A percentile compares a stretch with the other conserved stretches of the same genome.
These are phyloP conservation scores for Podospora appendiculata DNA, from an alignment of 495 filamentous ascomycete genomes.

Conservation along the genomic window DNA sequence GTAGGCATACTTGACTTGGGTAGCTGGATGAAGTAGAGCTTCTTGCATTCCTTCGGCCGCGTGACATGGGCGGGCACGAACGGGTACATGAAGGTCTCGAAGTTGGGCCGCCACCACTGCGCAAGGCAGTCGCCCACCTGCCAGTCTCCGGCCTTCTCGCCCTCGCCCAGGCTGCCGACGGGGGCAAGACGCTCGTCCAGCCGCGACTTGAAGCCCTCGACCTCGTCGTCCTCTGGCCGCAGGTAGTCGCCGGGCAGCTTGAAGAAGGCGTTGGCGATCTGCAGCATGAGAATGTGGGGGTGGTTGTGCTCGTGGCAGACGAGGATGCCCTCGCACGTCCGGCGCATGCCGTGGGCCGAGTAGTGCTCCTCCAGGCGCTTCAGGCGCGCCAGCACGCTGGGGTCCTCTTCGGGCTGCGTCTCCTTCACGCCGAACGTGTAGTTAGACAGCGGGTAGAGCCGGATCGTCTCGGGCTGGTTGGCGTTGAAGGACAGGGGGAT, in stretches of 20 bases:
- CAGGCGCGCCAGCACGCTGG: constrained; percentile 84
- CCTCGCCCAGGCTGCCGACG: constrained; percentile 77
- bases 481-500: constrained; percentile 76
- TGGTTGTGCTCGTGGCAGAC: constrained; percentile 99
- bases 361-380: constrained; percentile 94
- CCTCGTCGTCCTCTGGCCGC: constrained; percentile 79
- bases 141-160: constrained; percentile 87
- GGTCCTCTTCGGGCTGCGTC: constrained; percentile 95
- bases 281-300: constrained; percentile 94
- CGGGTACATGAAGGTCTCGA: constrained; percentile 99
- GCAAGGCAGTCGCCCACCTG: constrained; percentile 88
- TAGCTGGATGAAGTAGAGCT: constrained; percentile 92
- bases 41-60: constrained; percentile 97
- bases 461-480: constrained; percentile 85
- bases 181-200: constrained; percentile 90
- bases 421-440: constrained; percentile 99
- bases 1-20: constrained; percentile 72
- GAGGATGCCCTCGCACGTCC: constrained; percentile 91
- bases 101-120: constrained; percentile 98
- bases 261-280: constrained; percentile 99
- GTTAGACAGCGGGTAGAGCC: constrained; percentile 91
- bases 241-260: constrained; percentile 97
- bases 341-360: constrained; percentile 82
- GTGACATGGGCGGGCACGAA: constrained; percentile 94
- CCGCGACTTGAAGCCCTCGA: constrained; percentile 85